A percentile compares a stretch with the other conserved stretches of the same genome.
phyloP scores from a whole-genome alignment of 2,329 filamentous ascomycete genomes.

The Trichoderma citrinoviride region DNA sequence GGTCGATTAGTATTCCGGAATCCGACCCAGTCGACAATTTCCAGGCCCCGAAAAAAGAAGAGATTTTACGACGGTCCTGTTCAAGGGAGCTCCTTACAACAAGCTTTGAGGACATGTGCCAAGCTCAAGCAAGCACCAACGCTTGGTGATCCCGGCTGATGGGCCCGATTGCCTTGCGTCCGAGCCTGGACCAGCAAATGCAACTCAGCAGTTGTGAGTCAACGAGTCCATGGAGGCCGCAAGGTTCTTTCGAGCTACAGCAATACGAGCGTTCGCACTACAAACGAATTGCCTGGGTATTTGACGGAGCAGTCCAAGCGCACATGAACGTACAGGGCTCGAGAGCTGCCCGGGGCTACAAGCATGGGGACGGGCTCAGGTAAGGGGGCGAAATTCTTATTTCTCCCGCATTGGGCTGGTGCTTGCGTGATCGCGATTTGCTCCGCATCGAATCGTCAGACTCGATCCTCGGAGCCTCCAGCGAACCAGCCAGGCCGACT shows the following conservation, averaged over 20 bases:
- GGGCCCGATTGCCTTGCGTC: neutral
- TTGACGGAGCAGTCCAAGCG: neutral
- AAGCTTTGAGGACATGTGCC: conserved; percentile 3
- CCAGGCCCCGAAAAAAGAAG: neutral
- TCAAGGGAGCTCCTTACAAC: neutral
- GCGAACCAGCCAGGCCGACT: neutral
- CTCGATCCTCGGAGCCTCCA: conserved; percentile 12
- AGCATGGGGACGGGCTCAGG: conserved; percentile 5
- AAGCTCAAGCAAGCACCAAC: conserved; percentile 11
- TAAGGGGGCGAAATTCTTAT: neutral
- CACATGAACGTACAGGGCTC: neutral
- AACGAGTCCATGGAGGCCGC: neutral
- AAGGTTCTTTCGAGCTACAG: neutral
- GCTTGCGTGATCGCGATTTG: conserved; percentile 13
- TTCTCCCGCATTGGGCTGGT: neutral
- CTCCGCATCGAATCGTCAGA: conserved; percentile 19
- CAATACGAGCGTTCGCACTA: neutral
- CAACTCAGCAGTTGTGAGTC: neutral
- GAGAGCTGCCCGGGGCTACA: neutral
- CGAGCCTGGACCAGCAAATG: neutral
- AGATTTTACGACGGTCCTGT: neutral
- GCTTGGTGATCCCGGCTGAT: neutral
- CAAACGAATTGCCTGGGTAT: too few species aligned
- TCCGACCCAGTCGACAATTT: conserved; percentile 1
- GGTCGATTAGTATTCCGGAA: neutral